A percentile compares a stretch with the other conserved stretches of the same genome.
phyloP scores from a whole-genome alignment of 2,329 filamentous ascomycete species.

The Teratosphaeria nubilosa region DNA sequence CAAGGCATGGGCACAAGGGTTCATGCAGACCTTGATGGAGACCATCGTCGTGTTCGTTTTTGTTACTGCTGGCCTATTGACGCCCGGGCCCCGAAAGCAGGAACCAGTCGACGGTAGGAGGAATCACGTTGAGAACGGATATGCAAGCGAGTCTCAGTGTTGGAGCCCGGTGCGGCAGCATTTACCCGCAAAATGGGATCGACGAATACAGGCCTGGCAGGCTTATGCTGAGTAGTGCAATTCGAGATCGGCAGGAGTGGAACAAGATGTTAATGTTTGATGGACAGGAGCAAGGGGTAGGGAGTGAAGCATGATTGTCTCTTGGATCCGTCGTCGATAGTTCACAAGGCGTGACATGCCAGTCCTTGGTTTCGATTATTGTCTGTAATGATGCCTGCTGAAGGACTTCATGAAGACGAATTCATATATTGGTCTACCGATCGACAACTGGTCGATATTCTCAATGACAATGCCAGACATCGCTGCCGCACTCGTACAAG shows the following conservation, averaged over 20 bases:
- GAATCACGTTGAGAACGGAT: background rate
- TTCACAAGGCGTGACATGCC: too few species aligned
- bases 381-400: too few species aligned
- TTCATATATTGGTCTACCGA: too few species aligned
- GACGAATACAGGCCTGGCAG: slow-evolving; percentile 11
- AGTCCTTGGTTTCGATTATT: too few species aligned
- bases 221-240: slow-evolving; percentile 8
- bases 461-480: too few species aligned
- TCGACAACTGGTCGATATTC: too few species aligned
- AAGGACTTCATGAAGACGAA: too few species aligned
- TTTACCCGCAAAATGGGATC: slow-evolving; percentile 1
- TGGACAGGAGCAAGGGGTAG: background rate
- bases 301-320: background rate
- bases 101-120: background rate
- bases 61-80: slow-evolving; percentile 12
- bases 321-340: too few species aligned
- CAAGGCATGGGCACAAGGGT: slow-evolving; percentile 13
- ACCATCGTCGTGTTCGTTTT: slow-evolving; percentile 13
- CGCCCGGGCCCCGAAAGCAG: slow-evolving; percentile 8
- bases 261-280: background rate
- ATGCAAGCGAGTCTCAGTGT: background rate
- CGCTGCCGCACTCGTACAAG: too few species aligned
- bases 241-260: background rate
- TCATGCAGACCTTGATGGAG: slow-evolving; percentile 22
- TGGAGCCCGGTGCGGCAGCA: background rate